Evolutionary conservation across 768 basidiomycete species (phyloP), one percentile per base, ranked within the genome.

Genomic region (Pulveroboletus sp.): DNA sequence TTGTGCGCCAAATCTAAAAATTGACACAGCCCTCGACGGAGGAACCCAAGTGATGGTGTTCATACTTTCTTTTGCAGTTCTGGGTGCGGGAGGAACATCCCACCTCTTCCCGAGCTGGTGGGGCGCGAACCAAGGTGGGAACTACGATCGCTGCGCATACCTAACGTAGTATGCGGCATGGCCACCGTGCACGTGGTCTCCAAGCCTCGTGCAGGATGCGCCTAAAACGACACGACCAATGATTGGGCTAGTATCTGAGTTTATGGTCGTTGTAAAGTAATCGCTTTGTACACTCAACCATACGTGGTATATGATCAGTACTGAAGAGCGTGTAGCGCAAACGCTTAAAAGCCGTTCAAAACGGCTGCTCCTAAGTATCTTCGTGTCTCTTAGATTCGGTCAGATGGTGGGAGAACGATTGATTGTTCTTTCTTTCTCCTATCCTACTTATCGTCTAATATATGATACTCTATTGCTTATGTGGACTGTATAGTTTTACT

Each of bases 41-140:
- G 73, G 69, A 16, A 62, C 65, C 5, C 71, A 79, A 61, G 77
- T 81, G 16, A 81, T 81, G 79, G 71, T 77, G 27, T 78, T 78
- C 62, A 68, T 80, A 17, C 66, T 76, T 9, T 78, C 79, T 2
- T 72, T 72, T 42, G 69, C 77, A 0, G 77, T 81, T 4, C 75
- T 76, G 47, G 81, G 81, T 19, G 80, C 75, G 4, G 70, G 72
- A 12, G 78, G 80, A 3, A 61, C 63, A 13, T 60, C 76, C 1
- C 74, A 79, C 54, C 58, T 73, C 20, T 81, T 81, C 70, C 76
- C 79, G 10, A 61, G 67, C 54, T 80, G 78, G 80, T 81, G 79
- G 80, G 78, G 76, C 5, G 79, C 78, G 11, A 78, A 81, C 57
- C 78, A 81, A 53, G 63, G 62, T 24, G 78, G 77, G 54, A 68